Evolutionary conservation across 495 filamentous ascomycete species (phyloP), one percentile per base, ranked within the genome.

Genomic region (Pseudevernia furfuracea): DNA sequence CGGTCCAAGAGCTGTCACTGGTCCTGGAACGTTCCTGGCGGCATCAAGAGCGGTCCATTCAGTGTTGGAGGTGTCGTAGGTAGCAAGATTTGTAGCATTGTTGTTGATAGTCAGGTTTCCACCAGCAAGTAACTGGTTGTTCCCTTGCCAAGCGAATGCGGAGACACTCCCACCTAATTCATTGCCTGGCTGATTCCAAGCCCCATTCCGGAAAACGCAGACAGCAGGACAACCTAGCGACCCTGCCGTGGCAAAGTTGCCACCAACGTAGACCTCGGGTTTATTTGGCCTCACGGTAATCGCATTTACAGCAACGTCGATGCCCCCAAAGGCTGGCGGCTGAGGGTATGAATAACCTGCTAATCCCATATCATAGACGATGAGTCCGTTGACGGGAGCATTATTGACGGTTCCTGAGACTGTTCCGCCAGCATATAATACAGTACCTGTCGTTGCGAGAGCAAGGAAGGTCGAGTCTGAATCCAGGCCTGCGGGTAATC

Each of bases 201-300:
- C 87, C 8, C 79, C 82, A 10, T 75, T 77, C 69, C 87, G 85
- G 73, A 87, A 93, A 63, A 87, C 78, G 76, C 94, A 99, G 28
- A 99, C 83, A 52, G 83, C 84, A 2, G 85, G 82, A 71, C 94
- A 99, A 46, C 79, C 84, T 30, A 97, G 81, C 14, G 87, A 85
- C n/a, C 94, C 95, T 37, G 92, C 95, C 14, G 80, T 79, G 3
- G 82, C 78, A 68, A 97, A 98, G 36, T 80, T 84, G 37, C 94
- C 94, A 21, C 87, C 94, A 38, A 97, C 85, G 72, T 90, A 99
- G 39, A 99, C 80, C 48, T 93, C 83, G 1, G 79, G 76, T 36
- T 86, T 86, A 63, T 78, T 80, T 8, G 89, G 86, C 44, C 85
- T 85, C 10, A 80, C 74, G 21, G 82, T 83, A 67, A 96, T 89